A percentile compares a stretch with the other conserved stretches of the same genome.
Evolutionary conservation across 129 eudicot genomes (phyloP).

Genomic region (Tanacetum coccineum): DNA sequence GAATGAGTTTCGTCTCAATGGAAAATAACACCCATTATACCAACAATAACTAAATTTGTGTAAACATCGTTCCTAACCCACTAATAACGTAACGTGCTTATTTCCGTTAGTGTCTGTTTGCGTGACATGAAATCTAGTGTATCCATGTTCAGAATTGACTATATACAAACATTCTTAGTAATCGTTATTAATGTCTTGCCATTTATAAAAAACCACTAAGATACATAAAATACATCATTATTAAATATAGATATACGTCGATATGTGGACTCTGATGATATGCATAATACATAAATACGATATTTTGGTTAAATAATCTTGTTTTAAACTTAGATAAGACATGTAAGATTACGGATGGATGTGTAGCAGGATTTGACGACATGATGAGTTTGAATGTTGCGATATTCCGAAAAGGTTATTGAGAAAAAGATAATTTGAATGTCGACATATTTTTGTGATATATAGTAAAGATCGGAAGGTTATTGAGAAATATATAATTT

Average conservation of each 20-base stretch:
- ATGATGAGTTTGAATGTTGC: too few species aligned
- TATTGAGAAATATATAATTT: too few species aligned
- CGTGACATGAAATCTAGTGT: slow-evolving; percentile 19
- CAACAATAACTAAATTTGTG: slow-evolving; percentile 8
- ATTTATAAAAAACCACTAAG: slow-evolving; percentile 10
- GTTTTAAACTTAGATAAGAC: too few species aligned
- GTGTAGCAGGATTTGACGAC: too few species aligned
- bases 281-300: too few species aligned
- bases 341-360: too few species aligned
- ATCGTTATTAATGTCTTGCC: slow-evolving; percentile 26
- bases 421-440: too few species aligned
- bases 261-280: too few species aligned
- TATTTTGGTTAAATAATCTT: too few species aligned
- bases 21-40: background rate
- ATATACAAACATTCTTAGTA: slow-evolving; percentile 13
- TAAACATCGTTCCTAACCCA: slow-evolving; percentile 11
- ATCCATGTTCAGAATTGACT: slow-evolving; percentile 27
- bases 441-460: too few species aligned
- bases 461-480: too few species aligned
- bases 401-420: too few species aligned
- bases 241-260: slow-evolving; percentile 5
- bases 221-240: slow-evolving; percentile 19
- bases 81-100: slow-evolving; percentile 22
- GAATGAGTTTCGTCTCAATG: background rate
- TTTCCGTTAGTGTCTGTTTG: slow-evolving; percentile 23